These are phyloP conservation scores for Jackrogersella multiformis DNA, from an alignment of 495 filamentous ascomycete species.

Conservation along the genomic window DNA sequence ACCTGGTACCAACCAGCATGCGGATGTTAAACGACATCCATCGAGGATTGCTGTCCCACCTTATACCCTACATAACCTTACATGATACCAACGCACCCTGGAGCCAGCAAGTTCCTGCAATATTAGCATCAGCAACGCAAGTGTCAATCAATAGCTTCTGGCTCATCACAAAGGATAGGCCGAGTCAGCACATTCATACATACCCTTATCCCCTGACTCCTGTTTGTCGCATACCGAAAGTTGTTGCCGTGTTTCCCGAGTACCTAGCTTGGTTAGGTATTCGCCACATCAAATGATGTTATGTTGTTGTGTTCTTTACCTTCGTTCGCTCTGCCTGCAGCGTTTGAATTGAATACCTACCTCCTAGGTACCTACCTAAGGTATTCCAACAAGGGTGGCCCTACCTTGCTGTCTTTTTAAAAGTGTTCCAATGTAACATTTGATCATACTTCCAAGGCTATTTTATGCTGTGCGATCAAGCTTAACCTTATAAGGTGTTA, in stretches of 20 bases:
- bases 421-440: neutral
- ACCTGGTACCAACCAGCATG: conserved; percentile 35
- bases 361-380: too few species aligned
- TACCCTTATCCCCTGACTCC: neutral
- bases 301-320: neutral
- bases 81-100: conserved; percentile 13
- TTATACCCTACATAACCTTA: neutral
- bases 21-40: conserved; percentile 14
- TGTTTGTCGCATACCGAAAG: conserved; percentile 10
- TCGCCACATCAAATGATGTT: too few species aligned
- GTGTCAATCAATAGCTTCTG: conserved; percentile 14
- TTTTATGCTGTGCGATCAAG: conserved; percentile 1
- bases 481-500: conserved; percentile 18
- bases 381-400: neutral
- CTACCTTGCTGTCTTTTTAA: neutral
- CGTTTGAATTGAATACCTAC: too few species aligned
- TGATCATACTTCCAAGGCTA: neutral
- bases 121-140: conserved; percentile 25
- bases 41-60: conserved; percentile 12
- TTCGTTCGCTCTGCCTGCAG: neutral
- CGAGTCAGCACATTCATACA: conserved; percentile 2
- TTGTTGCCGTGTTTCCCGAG: conserved; percentile 7
- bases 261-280: neutral
- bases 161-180: conserved; percentile 19
- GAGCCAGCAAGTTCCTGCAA: conserved; percentile 18